A percentile compares a stretch with the other conserved stretches of the same genome.
Conservation (phyloP, 495 filamentous ascomycete genomes). For the Penicillium argentinense region DNA sequence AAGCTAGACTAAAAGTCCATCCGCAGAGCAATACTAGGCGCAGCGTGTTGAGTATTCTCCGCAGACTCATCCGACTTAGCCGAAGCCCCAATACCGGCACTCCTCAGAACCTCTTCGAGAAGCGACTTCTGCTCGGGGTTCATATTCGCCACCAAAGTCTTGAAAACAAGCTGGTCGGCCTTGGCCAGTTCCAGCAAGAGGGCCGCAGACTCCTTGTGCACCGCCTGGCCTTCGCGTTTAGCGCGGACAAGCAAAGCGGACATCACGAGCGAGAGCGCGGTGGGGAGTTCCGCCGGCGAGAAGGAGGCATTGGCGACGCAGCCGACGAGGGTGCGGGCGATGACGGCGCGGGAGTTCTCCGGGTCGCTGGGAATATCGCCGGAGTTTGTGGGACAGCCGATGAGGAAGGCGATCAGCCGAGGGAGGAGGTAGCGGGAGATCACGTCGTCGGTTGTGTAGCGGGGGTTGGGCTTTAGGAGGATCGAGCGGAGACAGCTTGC, state of each 20-base stretch:
- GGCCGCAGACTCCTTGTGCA: slow-evolving; percentile 69
- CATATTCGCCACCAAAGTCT: slow-evolving; percentile 71
- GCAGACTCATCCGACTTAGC: slow-evolving; percentile 24
- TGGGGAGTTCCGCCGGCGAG: slow-evolving; percentile 46
- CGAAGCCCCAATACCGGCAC: slow-evolving; percentile 44
- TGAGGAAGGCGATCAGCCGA: slow-evolving; percentile 70
- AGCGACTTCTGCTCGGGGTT: slow-evolving; percentile 67
- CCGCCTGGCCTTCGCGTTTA: slow-evolving; percentile 41
- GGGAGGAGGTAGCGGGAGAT: slow-evolving; percentile 75
- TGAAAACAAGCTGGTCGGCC: slow-evolving; percentile 69
- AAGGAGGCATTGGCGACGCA: slow-evolving; percentile 59
- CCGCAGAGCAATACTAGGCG: slow-evolving; percentile 89
- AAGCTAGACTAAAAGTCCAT: slow-evolving; percentile 69
- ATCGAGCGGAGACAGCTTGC: slow-evolving; percentile 84
- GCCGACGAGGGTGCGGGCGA: slow-evolving; percentile 70
- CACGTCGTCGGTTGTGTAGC: slow-evolving; percentile 67
- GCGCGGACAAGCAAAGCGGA: slow-evolving; percentile 79
- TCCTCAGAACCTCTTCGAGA: slow-evolving; percentile 79
- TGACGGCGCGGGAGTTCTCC: slow-evolving; percentile 65
- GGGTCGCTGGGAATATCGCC: slow-evolving; percentile 62
- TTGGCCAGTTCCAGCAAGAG: slow-evolving; percentile 80
- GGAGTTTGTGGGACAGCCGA: slow-evolving; percentile 56
- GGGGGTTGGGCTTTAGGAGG: slow-evolving; percentile 63
- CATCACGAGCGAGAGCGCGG: slow-evolving; percentile 71
- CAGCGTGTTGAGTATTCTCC: slow-evolving; percentile 46